These are phyloP conservation scores for Inga oerstediana DNA, from an alignment of 306 rosid species.

Conservation along the genomic window DNA sequence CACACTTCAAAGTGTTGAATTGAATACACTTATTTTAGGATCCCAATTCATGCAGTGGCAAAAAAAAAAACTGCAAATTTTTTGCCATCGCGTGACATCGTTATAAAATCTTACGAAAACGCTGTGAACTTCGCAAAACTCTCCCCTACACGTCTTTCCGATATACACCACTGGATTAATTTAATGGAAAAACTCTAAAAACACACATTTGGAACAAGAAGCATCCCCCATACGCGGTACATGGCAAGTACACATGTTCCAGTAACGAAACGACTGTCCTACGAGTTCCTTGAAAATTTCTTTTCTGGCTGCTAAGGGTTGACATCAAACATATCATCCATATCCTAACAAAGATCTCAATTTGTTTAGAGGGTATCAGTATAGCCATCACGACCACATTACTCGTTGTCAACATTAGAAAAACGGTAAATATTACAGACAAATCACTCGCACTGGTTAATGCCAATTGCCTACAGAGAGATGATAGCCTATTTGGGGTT, in stretches of 20 bases:
- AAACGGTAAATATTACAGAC: slow-evolving; percentile 12
- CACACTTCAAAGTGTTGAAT: too few relatives aligned
- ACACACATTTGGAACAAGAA: neutral
- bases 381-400: slow-evolving; percentile 1
- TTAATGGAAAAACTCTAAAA: neutral
- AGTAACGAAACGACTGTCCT: neutral
- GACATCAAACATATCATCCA: neutral
- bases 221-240: neutral
- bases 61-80: neutral
- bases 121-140: neutral
- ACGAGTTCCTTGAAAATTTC: neutral
- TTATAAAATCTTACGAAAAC: neutral
- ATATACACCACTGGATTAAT: neutral
- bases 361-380: neutral
- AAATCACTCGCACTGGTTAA: neutral
- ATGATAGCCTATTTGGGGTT: slow-evolving; percentile 68
- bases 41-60: too few relatives aligned
- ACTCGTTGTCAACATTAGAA: neutral
- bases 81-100: neutral
- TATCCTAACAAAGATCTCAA: slow-evolving; percentile 24
- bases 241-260: neutral
- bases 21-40: too few relatives aligned
- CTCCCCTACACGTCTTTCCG: neutral
- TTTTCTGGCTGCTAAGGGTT: too few relatives aligned
- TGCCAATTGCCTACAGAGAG: neutral